Conservation (phyloP, 257 asterid genomes). For the Paulownia fortunei region DNA sequence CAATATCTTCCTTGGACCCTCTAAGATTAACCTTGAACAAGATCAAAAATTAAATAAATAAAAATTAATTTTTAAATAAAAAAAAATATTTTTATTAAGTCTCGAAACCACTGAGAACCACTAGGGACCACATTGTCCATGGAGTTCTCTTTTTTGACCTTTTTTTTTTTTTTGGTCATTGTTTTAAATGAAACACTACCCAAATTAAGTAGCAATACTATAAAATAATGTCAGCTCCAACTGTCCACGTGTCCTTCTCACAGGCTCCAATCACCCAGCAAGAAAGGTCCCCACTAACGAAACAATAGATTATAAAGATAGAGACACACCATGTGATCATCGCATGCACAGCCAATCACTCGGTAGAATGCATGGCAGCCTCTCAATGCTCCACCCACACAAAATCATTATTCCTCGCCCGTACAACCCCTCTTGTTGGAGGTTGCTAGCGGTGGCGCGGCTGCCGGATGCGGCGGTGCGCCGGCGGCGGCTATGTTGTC, state of each 20-base stretch:
- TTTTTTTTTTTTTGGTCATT: too few relatives aligned
- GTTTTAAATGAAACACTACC: background rate
- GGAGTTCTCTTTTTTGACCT: too few relatives aligned
- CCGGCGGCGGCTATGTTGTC: constrained; percentile 18
- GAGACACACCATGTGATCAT: constrained; percentile 46
- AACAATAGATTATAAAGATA: constrained; percentile 27
- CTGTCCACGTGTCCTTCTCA: constrained; percentile 34
- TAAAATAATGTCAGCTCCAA: constrained; percentile 28
- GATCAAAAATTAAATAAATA: background rate
- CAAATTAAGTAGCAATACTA: background rate
- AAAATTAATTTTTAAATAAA: background rate
- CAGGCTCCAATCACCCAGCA: constrained; percentile 21
- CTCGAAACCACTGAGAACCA: too few relatives aligned
- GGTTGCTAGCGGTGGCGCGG: constrained; percentile 28
- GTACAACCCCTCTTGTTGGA: constrained; percentile 36
- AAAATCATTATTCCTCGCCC: constrained; percentile 38
- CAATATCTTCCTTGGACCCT: background rate
- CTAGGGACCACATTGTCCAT: too few relatives aligned
- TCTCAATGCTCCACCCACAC: background rate
- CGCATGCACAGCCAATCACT: constrained; percentile 30
- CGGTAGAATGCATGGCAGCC: background rate
- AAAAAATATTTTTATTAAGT: too few relatives aligned
- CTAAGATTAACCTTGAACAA: background rate
- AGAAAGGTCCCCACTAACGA: constrained; percentile 27
- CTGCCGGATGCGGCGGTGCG: constrained; percentile 25